Evolutionary conservation across 352 stramenopile species (phyloP), one percentile per base, ranked within the genome.

Genomic region (Elongisporangium prolatum): DNA sequence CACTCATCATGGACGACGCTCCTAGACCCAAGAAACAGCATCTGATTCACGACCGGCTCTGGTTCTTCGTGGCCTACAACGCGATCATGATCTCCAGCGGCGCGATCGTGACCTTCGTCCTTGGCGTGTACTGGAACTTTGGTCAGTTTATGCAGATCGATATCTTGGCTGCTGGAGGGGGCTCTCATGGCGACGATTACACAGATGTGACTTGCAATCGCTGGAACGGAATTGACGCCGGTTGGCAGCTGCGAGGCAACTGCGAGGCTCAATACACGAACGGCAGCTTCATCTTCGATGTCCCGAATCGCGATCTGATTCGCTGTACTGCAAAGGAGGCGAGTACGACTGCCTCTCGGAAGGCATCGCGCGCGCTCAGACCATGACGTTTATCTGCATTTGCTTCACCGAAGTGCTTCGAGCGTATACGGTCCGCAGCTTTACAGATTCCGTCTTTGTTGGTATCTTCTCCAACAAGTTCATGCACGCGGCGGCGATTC

Each of bases 121-220:
- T 91, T 7, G 80, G 80, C 14, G 61, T 89, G 4, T 89, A 91
- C 66, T 89, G 77, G 82, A 90, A 88, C 57, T 89, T 89, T 56
- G 76, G 77, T 0, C 54, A 57, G 25, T 48, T 89, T 8, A 52
- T 88, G n/a, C 44, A 69, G 21, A 21, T 79, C 22, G 72, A 87
- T 48, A 91, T 91, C 48, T 64, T 89, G 21, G 70, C 68, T 0
- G 50, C 63, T 20, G 80, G 80, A 13, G 74, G 77, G 20, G 77
- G 77, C 11, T 52, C 61, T 37, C 47, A 71, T 3, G 4, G 11
- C 0, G 51, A 63, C 7, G 63, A 71, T 52, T 71, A 71, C 52
- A 10, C 9, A 11, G 60, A 64, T 25, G 63, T 73, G 21, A 68
- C 64, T 3, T 74, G 69, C 49, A 22, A 58, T 4, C 67, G 69